Evolutionary conservation across 176 grass and related monocot species (phyloP), one percentile per base, ranked within the genome.

Genomic region (Juncus effusus): DNA sequence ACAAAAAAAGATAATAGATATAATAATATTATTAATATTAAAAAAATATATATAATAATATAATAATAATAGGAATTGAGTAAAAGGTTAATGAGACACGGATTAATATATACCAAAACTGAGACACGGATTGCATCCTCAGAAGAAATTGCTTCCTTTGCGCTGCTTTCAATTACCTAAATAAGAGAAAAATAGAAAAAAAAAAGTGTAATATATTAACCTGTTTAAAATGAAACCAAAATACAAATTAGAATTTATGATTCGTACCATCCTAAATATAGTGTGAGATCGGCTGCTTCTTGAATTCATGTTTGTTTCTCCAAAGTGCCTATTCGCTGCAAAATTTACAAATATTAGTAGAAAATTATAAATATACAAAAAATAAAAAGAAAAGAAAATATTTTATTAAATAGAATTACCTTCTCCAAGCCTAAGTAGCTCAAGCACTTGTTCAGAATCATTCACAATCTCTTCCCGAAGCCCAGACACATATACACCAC

Each of bases 231-330:
- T 42, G 8, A 58, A 76, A 75, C 19, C 62, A 82, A 37, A 47
- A 3, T 2, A 69, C 35, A 38, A 49, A 59, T 51, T 49, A 5
- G 3, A 41, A 40, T 66, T 72, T 64, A 9, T 67, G 57, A 44
- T 56, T 28, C 56, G n/a, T 99, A 99, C 94, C 88, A 99, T 99
- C 61, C 88, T 89, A 54, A 99, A 93, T 72, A 93, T 99, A 6
- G 83, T 93, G 77, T 93, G 94, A 3, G 88, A 99, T 42, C 85
- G 63, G 54, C 94, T 99, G 53, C 94, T 99, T 41, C 89, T 62
- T 13, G 62, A 80, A 50, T 93, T 99, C 85, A 93, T 99, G 59
- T 87, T 93, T 49, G 94, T 99, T 79, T 99, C 85, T 42, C 94
- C 94, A 67, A 99, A 99, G 79, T 99, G 94, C 36, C 88, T 89